phyloP scores from a whole-genome alignment of 331 rosid genomes.

The Acacia pycnantha region DNA sequence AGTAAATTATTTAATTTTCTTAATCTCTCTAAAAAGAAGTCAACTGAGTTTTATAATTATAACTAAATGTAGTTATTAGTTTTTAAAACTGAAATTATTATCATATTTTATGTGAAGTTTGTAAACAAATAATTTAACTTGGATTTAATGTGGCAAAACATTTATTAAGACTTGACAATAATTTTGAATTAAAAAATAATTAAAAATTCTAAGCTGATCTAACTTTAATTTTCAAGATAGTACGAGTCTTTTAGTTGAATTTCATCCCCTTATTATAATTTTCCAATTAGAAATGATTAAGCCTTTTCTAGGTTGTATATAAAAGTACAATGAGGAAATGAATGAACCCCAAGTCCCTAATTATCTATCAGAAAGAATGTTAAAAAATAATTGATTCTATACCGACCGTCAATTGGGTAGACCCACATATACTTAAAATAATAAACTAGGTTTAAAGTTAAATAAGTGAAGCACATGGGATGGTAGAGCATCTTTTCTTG shows the following conservation, averaged over 20 bases:
- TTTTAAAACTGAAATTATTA: background rate
- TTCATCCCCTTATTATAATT: background rate
- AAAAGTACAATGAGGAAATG: background rate
- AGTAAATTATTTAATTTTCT: no score
- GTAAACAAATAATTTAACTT: background rate
- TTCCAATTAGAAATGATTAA: constrained; percentile 14
- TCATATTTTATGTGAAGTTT: background rate
- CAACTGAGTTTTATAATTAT: no score
- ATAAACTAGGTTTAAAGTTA: constrained; percentile 27
- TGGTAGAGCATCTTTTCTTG: constrained; percentile 31
- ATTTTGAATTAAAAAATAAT: background rate
- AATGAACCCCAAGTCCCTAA: constrained; percentile 18
- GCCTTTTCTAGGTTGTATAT: constrained; percentile 2
- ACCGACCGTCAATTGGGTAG: constrained; percentile 6
- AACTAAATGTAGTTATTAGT: background rate
- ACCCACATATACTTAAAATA: background rate
- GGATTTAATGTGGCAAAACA: background rate
- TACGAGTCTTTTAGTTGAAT: background rate
- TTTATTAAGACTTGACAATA: background rate
- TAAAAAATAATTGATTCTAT: constrained; percentile 16
- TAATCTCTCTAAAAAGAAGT: no score
- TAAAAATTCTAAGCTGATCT: background rate
- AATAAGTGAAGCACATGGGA: constrained; percentile 50
- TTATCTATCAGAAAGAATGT: constrained; percentile 17
- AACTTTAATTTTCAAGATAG: background rate